Evolutionary conservation across 192 early-diverging fungal species (phyloP).

Genomic region (Backusella luteola): DNA sequence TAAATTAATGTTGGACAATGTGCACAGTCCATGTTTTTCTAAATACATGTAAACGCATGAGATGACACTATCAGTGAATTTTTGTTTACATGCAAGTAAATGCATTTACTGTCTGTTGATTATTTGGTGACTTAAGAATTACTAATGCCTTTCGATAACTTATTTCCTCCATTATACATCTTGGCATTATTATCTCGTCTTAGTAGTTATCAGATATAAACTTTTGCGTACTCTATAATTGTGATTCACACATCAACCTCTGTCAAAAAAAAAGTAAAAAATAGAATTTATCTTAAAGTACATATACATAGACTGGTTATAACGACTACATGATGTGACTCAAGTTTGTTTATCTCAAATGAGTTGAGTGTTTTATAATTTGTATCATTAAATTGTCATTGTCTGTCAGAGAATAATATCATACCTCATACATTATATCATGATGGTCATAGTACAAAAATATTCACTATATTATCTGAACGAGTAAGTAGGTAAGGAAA

Average conservation of each 20-base stretch:
- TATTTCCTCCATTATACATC: neutral
- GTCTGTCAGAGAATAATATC: neutral
- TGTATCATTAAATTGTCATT: neutral
- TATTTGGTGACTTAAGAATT: neutral
- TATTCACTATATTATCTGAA: neutral
- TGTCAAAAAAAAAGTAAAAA: neutral
- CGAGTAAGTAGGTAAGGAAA: neutral
- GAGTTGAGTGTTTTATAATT: neutral
- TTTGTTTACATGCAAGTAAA: constrained; percentile 1
- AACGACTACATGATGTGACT: neutral
- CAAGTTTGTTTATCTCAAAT: neutral
- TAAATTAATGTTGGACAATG: neutral
- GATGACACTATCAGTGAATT: neutral
- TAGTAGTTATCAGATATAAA: neutral
- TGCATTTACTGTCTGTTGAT: neutral
- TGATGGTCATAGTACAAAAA: neutral
- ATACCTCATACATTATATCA: neutral
- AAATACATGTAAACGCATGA: neutral
- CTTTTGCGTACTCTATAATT: neutral
- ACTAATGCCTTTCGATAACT: neutral
- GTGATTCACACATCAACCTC: neutral
- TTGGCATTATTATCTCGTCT: neutral
- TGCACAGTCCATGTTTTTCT: constrained; percentile 6
- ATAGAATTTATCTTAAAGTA: neutral
- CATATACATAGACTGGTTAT: too few species aligned